Base-by-base conservation (phyloP, 2,329 filamentous ascomycete genomes). In the Fusarium sp. region DNA sequence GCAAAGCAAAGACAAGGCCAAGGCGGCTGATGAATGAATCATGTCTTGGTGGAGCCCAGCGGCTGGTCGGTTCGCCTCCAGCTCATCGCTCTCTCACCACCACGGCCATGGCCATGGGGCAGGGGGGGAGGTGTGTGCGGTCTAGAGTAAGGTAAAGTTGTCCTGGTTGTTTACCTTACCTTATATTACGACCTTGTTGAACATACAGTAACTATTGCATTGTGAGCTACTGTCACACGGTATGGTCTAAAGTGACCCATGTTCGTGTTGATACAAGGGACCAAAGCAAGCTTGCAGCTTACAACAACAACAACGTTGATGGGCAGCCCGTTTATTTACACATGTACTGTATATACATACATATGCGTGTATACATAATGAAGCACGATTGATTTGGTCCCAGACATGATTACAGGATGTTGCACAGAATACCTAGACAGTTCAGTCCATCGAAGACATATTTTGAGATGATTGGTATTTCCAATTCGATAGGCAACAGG, bases 1-100 rank as follows among this genome's bases (percentile, higher is more conserved):
- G 19, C 51, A 19, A 54, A 65, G 52, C 67, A 17, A 34, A 54
- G 58, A 50, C 56, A 51, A 63, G 56, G 26, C 57, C 30, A 56
- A 69, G 71, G 67, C 68, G 69, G 69, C 71, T 72, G 69, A 72
- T 73, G 71, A 73, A 73, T 73, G 71, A 73, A 73, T 73, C 71
- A 73, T 73, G 71, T 61, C 63, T 63, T 44, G 59, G 71, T 73
- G 71, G 71, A 73, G 64, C 26, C 67, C 55, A 56, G 64, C 55
- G 60, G 56, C 61, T 57, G 58, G 71, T 62, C 65, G 56, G 69
- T 72, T 73, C 71, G 71, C 71, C 71, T 73, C 71, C 61, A 65
- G 65, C 65, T 68, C 55, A 48, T 48, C 36, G 34, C 53, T 58
- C 43, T 58, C 43, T 51, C 62, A 49, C 65, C 57, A 68, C 60